Evolutionary conservation across 768 basidiomycete species (phyloP).

Genomic region (Rhizopogon roseolus): DNA sequence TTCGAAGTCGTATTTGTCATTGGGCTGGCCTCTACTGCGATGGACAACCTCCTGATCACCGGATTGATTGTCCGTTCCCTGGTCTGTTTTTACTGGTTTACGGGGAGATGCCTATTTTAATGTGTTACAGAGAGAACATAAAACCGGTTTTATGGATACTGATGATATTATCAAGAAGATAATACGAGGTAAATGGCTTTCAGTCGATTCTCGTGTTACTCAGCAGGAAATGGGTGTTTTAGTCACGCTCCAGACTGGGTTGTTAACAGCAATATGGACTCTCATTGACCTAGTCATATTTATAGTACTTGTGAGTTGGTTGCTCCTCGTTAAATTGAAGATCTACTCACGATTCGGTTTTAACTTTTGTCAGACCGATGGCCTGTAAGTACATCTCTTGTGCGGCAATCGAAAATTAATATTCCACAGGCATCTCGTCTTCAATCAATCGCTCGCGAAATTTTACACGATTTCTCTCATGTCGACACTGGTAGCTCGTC

Average conservation of each 20-base stretch:
- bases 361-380: conserved; percentile 13
- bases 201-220: not conserved
- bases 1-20: conserved; percentile 27
- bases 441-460: conserved; percentile 28
- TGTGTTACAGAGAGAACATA: conserved; percentile 25
- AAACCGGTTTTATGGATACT: conserved; percentile 32
- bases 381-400: conserved; percentile 5
- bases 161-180: conserved; percentile 34
- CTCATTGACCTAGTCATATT: conserved; percentile 26
- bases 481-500: conserved; percentile 28
- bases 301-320: conserved; percentile 14
- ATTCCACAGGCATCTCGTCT: conserved; percentile 20
- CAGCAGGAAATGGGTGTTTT: not conserved
- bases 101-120: not conserved
- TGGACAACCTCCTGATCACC: conserved; percentile 46
- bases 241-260: conserved; percentile 38
- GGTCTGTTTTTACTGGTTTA: conserved; percentile 23
- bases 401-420: not conserved
- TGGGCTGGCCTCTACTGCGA: conserved; percentile 43
- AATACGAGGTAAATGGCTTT: conserved; percentile 21
- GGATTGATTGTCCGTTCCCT: conserved; percentile 34
- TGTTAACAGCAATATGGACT: conserved; percentile 34
- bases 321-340: no score
- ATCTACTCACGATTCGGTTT: conserved; percentile 4
- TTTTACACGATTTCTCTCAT: conserved; percentile 31